These are phyloP conservation scores for Lentinula sp. DNA, from an alignment of 768 basidiomycete genomes.

Conservation along the genomic window DNA sequence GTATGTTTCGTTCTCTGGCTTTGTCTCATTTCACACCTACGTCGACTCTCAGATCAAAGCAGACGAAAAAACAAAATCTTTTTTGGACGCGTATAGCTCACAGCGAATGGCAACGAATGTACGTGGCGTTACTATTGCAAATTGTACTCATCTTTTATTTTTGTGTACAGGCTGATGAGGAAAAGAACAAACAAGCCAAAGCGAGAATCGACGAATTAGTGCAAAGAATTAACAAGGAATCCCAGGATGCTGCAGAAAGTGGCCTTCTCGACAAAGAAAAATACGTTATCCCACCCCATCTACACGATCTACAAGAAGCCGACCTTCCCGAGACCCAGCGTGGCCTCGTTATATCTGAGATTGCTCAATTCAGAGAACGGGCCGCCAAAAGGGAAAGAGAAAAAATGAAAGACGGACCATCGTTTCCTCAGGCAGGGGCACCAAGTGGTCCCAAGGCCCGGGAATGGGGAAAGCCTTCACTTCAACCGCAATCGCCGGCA, in stretches of 20 bases:
- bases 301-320: slow-evolving; percentile 93
- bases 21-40: slow-evolving; percentile 28
- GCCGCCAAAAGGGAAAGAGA: slow-evolving; percentile 89
- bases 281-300: slow-evolving; percentile 91
- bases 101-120: slow-evolving; percentile 82
- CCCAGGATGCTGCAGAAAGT: slow-evolving; percentile 68
- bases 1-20: slow-evolving; percentile 41
- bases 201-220: slow-evolving; percentile 60
- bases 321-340: slow-evolving; percentile 93
- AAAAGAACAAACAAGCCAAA: slow-evolving; percentile 54
- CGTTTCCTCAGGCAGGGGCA: slow-evolving; percentile 36
- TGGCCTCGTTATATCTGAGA: slow-evolving; percentile 91
- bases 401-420: slow-evolving; percentile 74
- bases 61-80: slow-evolving; percentile 89
- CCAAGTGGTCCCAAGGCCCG: slow-evolving; percentile 74
- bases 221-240: slow-evolving; percentile 62
- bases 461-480: slow-evolving; percentile 72
- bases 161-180: slow-evolving; percentile 60
- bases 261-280: slow-evolving; percentile 79
- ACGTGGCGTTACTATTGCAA: slow-evolving; percentile 21
- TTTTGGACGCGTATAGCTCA: slow-evolving; percentile 80
- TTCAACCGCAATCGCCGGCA: slow-evolving; percentile 39
- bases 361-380: slow-evolving; percentile 92
- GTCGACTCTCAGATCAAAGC: slow-evolving; percentile 71
- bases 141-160: background rate